These are phyloP conservation scores for Aspergillus awamori DNA, from an alignment of 2,329 filamentous ascomycete species.

Conservation along the genomic window DNA sequence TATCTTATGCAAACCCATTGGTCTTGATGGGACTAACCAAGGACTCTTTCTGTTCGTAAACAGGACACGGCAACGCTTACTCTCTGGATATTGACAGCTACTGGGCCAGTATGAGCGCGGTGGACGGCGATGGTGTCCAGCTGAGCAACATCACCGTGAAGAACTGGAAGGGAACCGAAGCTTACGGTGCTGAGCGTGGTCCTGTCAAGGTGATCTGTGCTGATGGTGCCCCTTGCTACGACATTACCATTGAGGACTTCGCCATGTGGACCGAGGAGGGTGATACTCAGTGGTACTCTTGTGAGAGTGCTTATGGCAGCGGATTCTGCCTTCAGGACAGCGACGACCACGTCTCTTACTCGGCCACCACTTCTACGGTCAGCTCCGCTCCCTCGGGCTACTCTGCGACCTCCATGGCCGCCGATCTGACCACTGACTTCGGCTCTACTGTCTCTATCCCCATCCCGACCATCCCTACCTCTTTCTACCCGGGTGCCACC, in stretches of 20 bases:
- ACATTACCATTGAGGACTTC: constrained; percentile 56
- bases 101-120: constrained; percentile 51
- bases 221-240: constrained; percentile 55
- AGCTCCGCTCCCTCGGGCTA: constrained; percentile 31
- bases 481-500: constrained; percentile 37
- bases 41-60: not conserved
- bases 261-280: constrained; percentile 49
- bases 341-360: constrained; percentile 22
- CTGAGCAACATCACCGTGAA: constrained; percentile 57
- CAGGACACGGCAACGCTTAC: constrained; percentile 62
- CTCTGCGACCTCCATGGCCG: constrained; percentile 32
- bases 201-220: constrained; percentile 59
- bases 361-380: constrained; percentile 24
- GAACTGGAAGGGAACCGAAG: constrained; percentile 59
- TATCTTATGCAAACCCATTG: not conserved
- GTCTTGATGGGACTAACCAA: constrained; percentile 29
- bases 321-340: constrained; percentile 51
- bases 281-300: constrained; percentile 42
- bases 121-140: constrained; percentile 55
- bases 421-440: constrained; percentile 29
- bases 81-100: constrained; percentile 59
- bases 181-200: constrained; percentile 54
- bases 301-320: constrained; percentile 53
- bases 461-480: constrained; percentile 25
- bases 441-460: constrained; percentile 30